phyloP scores from a whole-genome alignment of 768 basidiomycete species.

The Pulveroboletus ravenelii region DNA sequence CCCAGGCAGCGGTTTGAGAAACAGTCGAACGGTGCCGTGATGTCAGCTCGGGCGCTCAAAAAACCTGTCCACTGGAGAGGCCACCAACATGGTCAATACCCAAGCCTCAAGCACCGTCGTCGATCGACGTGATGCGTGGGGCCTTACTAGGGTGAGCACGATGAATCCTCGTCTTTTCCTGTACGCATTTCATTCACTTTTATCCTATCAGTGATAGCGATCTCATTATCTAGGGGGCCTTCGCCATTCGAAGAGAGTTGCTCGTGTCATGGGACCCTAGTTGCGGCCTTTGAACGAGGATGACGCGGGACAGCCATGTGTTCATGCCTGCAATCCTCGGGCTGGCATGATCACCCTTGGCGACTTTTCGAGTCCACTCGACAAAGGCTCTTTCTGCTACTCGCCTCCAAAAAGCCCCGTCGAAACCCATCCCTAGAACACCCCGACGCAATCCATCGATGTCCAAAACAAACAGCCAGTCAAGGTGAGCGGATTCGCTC shows the following conservation, averaged over 20 bases:
- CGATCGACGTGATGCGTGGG: too few relatives aligned
- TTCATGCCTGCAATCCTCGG: not conserved
- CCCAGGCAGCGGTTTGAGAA: too few relatives aligned
- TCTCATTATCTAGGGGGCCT: not conserved
- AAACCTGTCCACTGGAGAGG: too few relatives aligned
- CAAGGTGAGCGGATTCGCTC: constrained; percentile 3
- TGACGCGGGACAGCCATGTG: constrained; percentile 2
- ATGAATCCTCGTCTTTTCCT: not conserved
- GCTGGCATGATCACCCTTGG: not conserved
- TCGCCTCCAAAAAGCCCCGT: not conserved
- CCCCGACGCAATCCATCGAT: not conserved
- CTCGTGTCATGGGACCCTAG: not conserved
- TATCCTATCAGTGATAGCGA: not conserved
- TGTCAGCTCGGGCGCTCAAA: too few relatives aligned
- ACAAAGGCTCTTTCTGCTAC: not conserved
- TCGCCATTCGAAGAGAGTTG: not conserved
- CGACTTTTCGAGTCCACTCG: not conserved
- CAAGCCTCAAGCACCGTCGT: too few relatives aligned
- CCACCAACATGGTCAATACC: too few relatives aligned
- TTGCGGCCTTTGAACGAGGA: constrained; percentile 6
- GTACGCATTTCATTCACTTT: too few relatives aligned
- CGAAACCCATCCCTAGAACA: not conserved
- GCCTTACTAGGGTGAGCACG: not conserved
- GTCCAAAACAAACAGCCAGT: constrained; percentile 6
- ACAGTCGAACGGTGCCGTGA: too few relatives aligned